These are phyloP conservation scores for Juglanconis juglandina DNA, from an alignment of 2,329 filamentous ascomycete species.

Conservation along the genomic window DNA sequence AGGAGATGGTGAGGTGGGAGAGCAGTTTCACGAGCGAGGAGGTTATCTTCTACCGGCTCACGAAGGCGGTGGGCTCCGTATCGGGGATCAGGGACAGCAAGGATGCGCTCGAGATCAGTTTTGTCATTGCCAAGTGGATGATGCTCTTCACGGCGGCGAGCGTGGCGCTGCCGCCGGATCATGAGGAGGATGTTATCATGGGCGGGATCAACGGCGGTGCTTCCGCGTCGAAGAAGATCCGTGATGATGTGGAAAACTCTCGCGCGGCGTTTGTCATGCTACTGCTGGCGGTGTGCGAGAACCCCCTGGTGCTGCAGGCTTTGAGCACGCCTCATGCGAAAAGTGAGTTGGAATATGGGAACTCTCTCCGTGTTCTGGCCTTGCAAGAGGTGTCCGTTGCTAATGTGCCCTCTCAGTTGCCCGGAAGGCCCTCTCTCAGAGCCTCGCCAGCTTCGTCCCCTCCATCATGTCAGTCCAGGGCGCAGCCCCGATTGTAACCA, in stretches of 20 bases:
- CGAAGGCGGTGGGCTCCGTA: constrained; percentile 71
- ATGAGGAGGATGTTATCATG: constrained; percentile 43
- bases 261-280: constrained; percentile 63
- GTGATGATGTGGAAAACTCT: constrained; percentile 58
- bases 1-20: constrained; percentile 42
- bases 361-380: constrained; percentile 21
- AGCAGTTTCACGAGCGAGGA: constrained; percentile 70
- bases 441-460: constrained; percentile 51
- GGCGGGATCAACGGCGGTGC: constrained; percentile 33
- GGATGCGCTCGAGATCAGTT: constrained; percentile 49
- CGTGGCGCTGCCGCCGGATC: constrained; percentile 38
- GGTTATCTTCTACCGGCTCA: constrained; percentile 87
- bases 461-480: constrained; percentile 49
- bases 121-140: constrained; percentile 57
- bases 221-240: constrained; percentile 36
- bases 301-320: constrained; percentile 49
- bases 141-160: constrained; percentile 51
- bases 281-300: constrained; percentile 60
- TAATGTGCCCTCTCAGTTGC: constrained; percentile 32
- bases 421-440: constrained; percentile 47
- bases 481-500: constrained; percentile 49
- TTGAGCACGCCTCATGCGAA: constrained; percentile 51
- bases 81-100: constrained; percentile 42
- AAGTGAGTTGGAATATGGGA: constrained; percentile 37
- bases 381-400: background rate